A percentile compares a stretch with the other conserved stretches of the same genome.
These are phyloP conservation scores for Bimuria novae-zelandiae DNA, from an alignment of 2,329 filamentous ascomycete species.

Conservation along the genomic window DNA sequence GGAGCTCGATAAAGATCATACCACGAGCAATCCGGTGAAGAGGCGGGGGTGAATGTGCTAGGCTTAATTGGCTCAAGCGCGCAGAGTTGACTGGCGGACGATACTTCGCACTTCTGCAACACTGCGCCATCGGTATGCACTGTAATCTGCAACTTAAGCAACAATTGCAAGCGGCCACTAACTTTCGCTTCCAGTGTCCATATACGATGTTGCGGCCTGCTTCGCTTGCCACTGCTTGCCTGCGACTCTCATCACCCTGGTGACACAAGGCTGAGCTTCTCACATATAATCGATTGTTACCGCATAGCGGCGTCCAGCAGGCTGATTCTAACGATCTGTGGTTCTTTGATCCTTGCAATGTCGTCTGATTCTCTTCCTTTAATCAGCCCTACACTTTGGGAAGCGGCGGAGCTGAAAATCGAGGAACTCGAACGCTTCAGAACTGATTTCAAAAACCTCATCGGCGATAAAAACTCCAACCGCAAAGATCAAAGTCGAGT, in stretches of 20 bases:
- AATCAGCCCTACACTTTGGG: conserved; percentile 25
- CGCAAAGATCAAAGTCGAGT: conserved; percentile 21
- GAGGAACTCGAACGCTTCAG: conserved; percentile 60
- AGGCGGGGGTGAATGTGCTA: conserved; percentile 9
- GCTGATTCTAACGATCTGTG: not conserved
- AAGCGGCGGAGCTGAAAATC: conserved; percentile 52
- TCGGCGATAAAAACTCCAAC: conserved; percentile 41
- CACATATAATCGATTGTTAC: not conserved
- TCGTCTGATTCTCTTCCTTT: conserved; percentile 12
- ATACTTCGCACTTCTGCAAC: not conserved
- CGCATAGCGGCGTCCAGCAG: not conserved
- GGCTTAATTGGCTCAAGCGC: conserved; percentile 1
- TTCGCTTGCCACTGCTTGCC: not conserved
- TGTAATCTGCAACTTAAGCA: conserved; percentile 1
- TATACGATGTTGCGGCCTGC: not conserved
- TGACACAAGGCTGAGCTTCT: not conserved
- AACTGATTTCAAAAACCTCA: conserved; percentile 54
- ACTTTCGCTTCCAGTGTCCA: not conserved
- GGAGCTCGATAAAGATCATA: not conserved
- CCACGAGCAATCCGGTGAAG: conserved; percentile 5
- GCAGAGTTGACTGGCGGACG: not conserved
- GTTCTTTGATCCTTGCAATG: conserved; percentile 10
- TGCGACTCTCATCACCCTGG: not conserved
- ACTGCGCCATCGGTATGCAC: not conserved
- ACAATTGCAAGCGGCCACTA: not conserved